Base-by-base conservation (phyloP, 257 asterid species). In the Agastache rugosa region DNA sequence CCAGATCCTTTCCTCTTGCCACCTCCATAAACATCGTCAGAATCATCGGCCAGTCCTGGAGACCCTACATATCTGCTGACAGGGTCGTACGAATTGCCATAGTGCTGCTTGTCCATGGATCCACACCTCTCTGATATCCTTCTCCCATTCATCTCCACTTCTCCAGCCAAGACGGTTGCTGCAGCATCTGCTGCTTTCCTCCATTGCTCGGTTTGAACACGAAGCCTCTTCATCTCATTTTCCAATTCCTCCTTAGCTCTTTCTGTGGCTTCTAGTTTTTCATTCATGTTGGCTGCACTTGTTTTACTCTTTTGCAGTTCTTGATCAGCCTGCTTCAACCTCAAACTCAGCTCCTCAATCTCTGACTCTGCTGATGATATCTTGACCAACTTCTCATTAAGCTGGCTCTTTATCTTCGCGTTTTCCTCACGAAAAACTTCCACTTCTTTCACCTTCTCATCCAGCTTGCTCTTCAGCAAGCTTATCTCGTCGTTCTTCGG, bases 121-220 rank as follows among this genome's bases (percentile, higher is more conserved):
- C 97, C 97, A 80, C 96, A 92, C 82, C 98, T 86, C 77, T 92
- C 97, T 0, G 98, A 87, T 61, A 94, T 70, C 76, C 90, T 82
- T 71, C 93, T 85, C 16, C 89, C 94, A 1, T 78, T 84, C 81
- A 78, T 84, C 69, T 88, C 95, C 25, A 83, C 84, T 5, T 83
- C 98, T 12, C 90, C 97, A 0, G 97, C 90, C 67, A 95, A 76
- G 27, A 95, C 80, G 2, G 93, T 81, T 0, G 99, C 99, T 11
- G 99, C 99, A 14, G 97, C 97, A 79, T 94, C 98, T 0, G 99
- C 99, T 31, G 99, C 99, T 78, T 95, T 95, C 66, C 93, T 83
- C 99, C 99, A 95, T 45, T 95, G 99, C 67, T 92, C 98, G 0
- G 98, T 92, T 63, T 92, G 99, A 17, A 95, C 89, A 5, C 87